These are phyloP conservation scores for Arthrobotrys pseudoclavata DNA, from an alignment of 2,329 filamentous ascomycete species.

Conservation along the genomic window DNA sequence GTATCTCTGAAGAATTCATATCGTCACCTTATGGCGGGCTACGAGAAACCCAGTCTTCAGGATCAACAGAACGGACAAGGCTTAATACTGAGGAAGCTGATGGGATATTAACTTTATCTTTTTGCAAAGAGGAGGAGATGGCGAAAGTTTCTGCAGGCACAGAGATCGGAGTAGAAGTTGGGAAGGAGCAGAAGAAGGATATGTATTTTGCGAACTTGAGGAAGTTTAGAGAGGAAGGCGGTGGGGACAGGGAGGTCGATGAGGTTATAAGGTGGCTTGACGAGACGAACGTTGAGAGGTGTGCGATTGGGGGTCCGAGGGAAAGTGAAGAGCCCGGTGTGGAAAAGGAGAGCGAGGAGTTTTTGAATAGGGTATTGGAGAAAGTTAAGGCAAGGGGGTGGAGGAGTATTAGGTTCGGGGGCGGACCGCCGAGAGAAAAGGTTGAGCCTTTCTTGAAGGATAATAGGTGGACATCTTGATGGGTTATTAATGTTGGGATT, in stretches of 20 bases:
- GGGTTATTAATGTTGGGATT: neutral
- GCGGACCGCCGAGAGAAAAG: conserved; percentile 17
- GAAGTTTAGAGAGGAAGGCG: conserved; percentile 23
- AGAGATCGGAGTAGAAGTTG: conserved; percentile 32
- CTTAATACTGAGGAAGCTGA: conserved; percentile 49
- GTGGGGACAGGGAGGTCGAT: conserved; percentile 33
- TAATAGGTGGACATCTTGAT: conserved; percentile 49
- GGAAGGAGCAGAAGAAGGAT: conserved; percentile 26
- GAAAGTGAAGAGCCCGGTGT: conserved; percentile 54
- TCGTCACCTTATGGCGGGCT: conserved; percentile 40
- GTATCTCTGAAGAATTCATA: conserved; percentile 39
- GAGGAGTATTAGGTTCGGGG: conserved; percentile 44
- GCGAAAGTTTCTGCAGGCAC: conserved; percentile 33
- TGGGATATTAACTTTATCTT: conserved; percentile 49
- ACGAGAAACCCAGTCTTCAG: conserved; percentile 33
- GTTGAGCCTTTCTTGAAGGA: conserved; percentile 45
- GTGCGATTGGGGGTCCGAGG: conserved; percentile 52
- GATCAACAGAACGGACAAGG: conserved; percentile 37
- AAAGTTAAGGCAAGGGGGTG: conserved; percentile 51
- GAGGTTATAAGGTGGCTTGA: conserved; percentile 46
- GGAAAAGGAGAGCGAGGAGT: conserved; percentile 42
- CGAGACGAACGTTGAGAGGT: conserved; percentile 47
- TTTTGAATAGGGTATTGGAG: conserved; percentile 38
- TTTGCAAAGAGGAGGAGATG: conserved; percentile 36
- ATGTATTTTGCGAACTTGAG: conserved; percentile 55